Conservation (phyloP, 768 basidiomycete genomes). For the Boletus huronensis region DNA sequence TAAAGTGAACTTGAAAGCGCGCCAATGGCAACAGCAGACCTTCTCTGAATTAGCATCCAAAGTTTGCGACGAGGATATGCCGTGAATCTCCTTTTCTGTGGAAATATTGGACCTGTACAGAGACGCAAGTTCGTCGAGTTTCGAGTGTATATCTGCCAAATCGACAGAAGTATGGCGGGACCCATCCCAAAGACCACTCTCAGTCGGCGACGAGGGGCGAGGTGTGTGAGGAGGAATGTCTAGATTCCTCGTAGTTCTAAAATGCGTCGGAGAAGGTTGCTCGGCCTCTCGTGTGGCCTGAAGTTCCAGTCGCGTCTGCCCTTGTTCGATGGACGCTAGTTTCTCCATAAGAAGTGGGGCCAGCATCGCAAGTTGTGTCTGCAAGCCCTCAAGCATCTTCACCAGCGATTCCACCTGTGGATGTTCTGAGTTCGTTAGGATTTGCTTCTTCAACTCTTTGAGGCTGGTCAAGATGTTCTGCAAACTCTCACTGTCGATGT, state of each 20-base stretch:
- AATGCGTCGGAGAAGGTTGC: neutral
- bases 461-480: slow-evolving; percentile 12
- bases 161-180: slow-evolving; percentile 12
- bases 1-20: neutral
- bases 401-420: slow-evolving; percentile 23
- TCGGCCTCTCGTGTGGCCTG: slow-evolving; percentile 11
- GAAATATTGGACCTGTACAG: slow-evolving; percentile 11
- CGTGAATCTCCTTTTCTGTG: neutral
- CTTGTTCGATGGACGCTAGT: slow-evolving; percentile 30
- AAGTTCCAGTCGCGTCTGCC: slow-evolving; percentile 17
- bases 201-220: neutral
- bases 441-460: slow-evolving; percentile 18
- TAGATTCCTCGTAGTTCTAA: slow-evolving; percentile 10
- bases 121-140: slow-evolving; percentile 37
- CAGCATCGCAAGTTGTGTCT: slow-evolving; percentile 36
- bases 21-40: slow-evolving; percentile 6
- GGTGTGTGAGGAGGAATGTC: slow-evolving; percentile 12
- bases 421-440: slow-evolving; percentile 4
- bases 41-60: slow-evolving; percentile 15
- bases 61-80: neutral
- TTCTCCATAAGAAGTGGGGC: slow-evolving; percentile 36
- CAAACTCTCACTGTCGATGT: neutral
- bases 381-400: slow-evolving; percentile 39
- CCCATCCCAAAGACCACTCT: neutral
- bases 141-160: slow-evolving; percentile 31